Evolutionary conservation across 768 basidiomycete species (phyloP).

Genomic region (Leccinum rimulosum): DNA sequence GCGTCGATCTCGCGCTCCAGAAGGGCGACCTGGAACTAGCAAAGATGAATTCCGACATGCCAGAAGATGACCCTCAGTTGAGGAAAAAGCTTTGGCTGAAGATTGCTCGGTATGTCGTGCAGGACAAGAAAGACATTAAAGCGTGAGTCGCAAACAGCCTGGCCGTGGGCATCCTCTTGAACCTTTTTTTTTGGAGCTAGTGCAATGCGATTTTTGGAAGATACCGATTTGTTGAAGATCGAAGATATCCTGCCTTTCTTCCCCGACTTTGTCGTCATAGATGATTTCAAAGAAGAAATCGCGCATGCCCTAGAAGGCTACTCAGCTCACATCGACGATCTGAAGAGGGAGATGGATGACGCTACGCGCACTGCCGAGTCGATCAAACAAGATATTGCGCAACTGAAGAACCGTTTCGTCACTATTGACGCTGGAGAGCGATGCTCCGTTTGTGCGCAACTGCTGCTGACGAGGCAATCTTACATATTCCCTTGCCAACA

Average conservation of each 20-base stretch:
- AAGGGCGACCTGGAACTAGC: conserved; percentile 95
- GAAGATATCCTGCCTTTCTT: conserved; percentile 99
- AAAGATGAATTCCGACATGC: conserved; percentile 92
- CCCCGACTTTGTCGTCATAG: conserved; percentile 98
- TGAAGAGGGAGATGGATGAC: conserved; percentile 96
- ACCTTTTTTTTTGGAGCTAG: conserved; percentile 39
- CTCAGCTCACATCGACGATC: conserved; percentile 81
- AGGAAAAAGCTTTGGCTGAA: conserved; percentile 97
- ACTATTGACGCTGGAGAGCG: conserved; percentile 86
- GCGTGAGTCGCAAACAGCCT: conserved; percentile 56
- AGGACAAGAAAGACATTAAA: conserved; percentile 97
- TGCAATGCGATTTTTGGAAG: conserved; percentile 95
- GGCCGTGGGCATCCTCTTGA: not conserved
- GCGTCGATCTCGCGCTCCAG: conserved; percentile 90
- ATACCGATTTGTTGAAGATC: conserved; percentile 92
- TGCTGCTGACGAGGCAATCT: conserved; percentile 85
- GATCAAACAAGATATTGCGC: conserved; percentile 88
- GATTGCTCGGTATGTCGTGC: conserved; percentile 97
- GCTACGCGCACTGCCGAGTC: conserved; percentile 89
- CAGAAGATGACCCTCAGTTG: conserved; percentile 82
- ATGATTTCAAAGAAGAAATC: conserved; percentile 99
- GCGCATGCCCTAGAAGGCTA: conserved; percentile 94
- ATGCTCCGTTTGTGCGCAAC: conserved; percentile 76
- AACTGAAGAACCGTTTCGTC: conserved; percentile 85
- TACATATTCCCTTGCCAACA: conserved; percentile 99